A percentile compares a stretch with the other conserved stretches of the same genome.
phyloP scores from a whole-genome alignment of 768 basidiomycete genomes.

The Zangia roseola region DNA sequence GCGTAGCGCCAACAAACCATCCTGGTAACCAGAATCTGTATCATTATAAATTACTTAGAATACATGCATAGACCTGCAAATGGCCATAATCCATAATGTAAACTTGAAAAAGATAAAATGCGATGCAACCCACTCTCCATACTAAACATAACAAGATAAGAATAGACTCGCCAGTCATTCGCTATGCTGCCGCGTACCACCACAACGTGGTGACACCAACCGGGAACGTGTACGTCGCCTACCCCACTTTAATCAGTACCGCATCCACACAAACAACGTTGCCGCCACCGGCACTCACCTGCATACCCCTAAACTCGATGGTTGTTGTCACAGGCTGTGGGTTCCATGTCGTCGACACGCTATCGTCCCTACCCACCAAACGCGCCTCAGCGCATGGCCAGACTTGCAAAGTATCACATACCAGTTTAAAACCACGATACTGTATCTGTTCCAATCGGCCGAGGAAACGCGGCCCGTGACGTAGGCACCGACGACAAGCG shows the following conservation, averaged over 20 bases:
- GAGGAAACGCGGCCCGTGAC: conserved; percentile 55
- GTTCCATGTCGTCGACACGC: conserved; percentile 49
- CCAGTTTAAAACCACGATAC: conserved; percentile 75
- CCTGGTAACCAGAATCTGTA: too few relatives aligned
- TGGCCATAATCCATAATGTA: too few relatives aligned
- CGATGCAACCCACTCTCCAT: too few relatives aligned
- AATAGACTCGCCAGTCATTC: neutral
- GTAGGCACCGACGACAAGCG: conserved; percentile 63
- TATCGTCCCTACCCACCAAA: conserved; percentile 42
- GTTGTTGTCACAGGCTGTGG: conserved; percentile 54
- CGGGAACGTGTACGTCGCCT: conserved; percentile 75
- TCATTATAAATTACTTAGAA: too few relatives aligned
- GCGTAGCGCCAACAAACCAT: too few relatives aligned
- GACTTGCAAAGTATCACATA: conserved; percentile 11
- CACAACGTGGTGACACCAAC: conserved; percentile 64
- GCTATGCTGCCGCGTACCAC: conserved; percentile 41
- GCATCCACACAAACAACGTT: neutral
- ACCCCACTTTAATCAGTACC: neutral
- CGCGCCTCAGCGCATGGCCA: neutral
- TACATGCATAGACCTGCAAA: too few relatives aligned
- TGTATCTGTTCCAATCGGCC: conserved; percentile 61
- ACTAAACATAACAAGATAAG: too few relatives aligned
- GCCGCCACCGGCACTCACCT: conserved; percentile 37
- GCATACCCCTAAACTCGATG: conserved; percentile 62
- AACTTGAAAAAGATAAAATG: too few relatives aligned